Conservation (phyloP, 1,284 basidiomycete genomes). For the Rhodotorula sp. region DNA sequence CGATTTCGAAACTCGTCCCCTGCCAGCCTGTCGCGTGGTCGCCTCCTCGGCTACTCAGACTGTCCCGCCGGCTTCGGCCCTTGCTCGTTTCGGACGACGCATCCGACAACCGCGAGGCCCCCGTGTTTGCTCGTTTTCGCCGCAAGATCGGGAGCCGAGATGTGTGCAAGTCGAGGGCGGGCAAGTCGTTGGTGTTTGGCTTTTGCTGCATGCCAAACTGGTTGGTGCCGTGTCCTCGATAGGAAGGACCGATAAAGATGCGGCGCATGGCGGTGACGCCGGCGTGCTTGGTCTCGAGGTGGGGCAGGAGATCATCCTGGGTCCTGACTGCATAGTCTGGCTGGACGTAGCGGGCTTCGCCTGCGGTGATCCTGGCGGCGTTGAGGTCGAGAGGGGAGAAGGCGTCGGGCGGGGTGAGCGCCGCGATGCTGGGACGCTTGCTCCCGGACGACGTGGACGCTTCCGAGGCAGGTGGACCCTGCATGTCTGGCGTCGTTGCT, state of each 20-base stretch:
- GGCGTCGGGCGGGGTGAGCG: neutral
- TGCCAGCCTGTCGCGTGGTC: slow-evolving; percentile 16
- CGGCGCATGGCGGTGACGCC: slow-evolving; percentile 10
- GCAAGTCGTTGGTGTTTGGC: neutral
- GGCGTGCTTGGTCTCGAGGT: slow-evolving; percentile 22
- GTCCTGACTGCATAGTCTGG: slow-evolving; percentile 13
- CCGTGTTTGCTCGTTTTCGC: neutral
- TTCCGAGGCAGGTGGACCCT: slow-evolving; percentile 1
- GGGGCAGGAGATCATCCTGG: neutral
- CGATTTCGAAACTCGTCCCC: slow-evolving; percentile 33
- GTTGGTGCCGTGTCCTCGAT: neutral
- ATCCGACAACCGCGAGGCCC: neutral
- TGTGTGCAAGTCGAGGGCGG: neutral
- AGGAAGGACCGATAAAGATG: slow-evolving; percentile 34
- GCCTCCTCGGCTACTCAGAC: neutral
- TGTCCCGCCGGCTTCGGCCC: neutral
- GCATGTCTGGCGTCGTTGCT: neutral
- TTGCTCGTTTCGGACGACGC: neutral
- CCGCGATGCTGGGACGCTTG: no score
- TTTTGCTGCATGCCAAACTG: neutral
- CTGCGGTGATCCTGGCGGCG: neutral
- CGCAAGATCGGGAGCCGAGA: neutral
- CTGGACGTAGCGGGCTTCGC: slow-evolving; percentile 1
- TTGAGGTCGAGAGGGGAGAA: neutral
- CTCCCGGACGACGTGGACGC: slow-evolving; percentile 1